phyloP scores from a whole-genome alignment of 1,284 basidiomycete species.

The Cryptococcus amylolentus region DNA sequence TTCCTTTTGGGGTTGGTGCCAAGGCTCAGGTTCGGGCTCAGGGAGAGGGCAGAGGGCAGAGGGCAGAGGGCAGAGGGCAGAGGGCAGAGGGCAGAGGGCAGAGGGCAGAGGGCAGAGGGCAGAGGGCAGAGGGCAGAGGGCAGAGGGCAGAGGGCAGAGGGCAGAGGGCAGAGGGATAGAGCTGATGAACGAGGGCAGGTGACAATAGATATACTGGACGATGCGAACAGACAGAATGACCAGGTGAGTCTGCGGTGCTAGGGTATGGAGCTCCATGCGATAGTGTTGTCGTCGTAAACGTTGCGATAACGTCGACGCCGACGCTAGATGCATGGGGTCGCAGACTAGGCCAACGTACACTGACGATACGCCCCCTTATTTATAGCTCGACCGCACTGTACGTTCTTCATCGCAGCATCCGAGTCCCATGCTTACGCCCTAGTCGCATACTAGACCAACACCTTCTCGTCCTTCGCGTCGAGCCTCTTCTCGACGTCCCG shows the following conservation, averaged over 20 bases:
- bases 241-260: constrained; percentile 21
- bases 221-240: constrained; percentile 45
- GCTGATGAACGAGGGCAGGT: constrained; percentile 25
- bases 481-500: constrained; percentile 47
- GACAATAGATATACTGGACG: constrained; percentile 49
- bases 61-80: not conserved
- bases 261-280: no score
- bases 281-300: constrained; percentile 5
- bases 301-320: not conserved
- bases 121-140: not conserved
- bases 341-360: not conserved
- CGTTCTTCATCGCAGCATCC: not conserved
- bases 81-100: not conserved
- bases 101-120: not conserved
- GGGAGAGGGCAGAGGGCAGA: not conserved
- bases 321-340: no score
- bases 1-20: not conserved
- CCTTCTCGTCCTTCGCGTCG: constrained; percentile 43
- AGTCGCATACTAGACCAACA: constrained; percentile 27
- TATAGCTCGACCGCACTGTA: constrained; percentile 42
- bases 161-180: not conserved
- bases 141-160: no score
- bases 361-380: not conserved
- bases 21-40: not conserved
- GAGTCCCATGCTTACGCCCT: not conserved